Percentiles rank a stretch among this genome's conserved stretches.
phyloP scores from a whole-genome alignment of 306 rosid species.

The Luffa acutangula region DNA sequence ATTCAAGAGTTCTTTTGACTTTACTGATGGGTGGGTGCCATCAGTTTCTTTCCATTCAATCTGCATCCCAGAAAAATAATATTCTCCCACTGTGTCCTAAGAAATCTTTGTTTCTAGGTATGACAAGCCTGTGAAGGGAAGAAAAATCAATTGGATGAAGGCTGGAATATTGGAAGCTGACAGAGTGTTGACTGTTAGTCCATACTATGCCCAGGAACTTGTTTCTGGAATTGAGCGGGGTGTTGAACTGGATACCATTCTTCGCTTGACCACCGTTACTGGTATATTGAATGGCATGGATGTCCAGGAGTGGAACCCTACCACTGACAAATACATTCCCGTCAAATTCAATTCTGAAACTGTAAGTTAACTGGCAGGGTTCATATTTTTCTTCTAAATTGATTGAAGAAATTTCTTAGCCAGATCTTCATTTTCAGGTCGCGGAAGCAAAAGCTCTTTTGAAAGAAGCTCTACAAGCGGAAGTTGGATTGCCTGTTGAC shows the following conservation, averaged over 20 bases:
- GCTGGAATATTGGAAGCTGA: constrained; percentile 30
- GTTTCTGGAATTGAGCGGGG: constrained; percentile 33
- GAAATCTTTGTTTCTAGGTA: constrained; percentile 17
- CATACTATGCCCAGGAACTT: constrained; percentile 34
- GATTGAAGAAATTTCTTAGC: neutral
- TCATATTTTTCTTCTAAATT: neutral
- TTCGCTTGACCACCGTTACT: constrained; percentile 21
- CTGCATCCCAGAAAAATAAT: neutral
- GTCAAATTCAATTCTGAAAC: constrained; percentile 27
- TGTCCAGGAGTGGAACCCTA: constrained; percentile 42
- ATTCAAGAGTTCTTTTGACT: constrained; percentile 36
- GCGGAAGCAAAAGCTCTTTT: constrained; percentile 50
- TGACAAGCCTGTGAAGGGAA: constrained; percentile 32
- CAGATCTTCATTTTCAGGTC: constrained; percentile 32
- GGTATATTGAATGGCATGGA: constrained; percentile 45
- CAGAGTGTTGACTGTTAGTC: constrained; percentile 36
- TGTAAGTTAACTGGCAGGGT: constrained; percentile 11
- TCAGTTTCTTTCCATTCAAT: neutral
- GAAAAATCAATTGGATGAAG: constrained; percentile 48
- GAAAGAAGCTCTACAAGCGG: constrained; percentile 94
- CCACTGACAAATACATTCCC: constrained; percentile 23
- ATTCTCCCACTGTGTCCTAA: neutral
- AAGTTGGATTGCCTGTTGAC: constrained; percentile 83
- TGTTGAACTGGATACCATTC: constrained; percentile 25
- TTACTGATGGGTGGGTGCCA: constrained; percentile 28